Evolutionary conservation across 768 basidiomycete genomes (phyloP), one percentile per base, ranked within the genome.

Genomic region (Agaricus subrufescens): DNA sequence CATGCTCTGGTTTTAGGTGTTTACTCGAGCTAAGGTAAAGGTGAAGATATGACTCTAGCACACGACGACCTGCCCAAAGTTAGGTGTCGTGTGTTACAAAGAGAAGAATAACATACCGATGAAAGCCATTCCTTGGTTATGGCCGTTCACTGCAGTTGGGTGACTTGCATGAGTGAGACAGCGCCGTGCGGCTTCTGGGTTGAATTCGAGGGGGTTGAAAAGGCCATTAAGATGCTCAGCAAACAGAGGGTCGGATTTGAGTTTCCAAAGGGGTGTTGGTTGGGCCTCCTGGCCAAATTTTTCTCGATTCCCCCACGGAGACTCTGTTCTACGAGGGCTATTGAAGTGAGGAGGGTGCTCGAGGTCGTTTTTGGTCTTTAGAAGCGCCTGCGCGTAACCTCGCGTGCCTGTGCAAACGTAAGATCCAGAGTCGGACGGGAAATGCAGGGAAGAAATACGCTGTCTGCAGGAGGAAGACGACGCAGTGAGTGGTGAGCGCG

Each of bases 141-240:
- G 88, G 2, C 91, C 88, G 45, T 78, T 63, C 50, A 77, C 68
- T 29, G 89, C 86, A 53, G 81, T 74, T 46, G 75, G 80, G 69
- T 90, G 91, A 69, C 88, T 90, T 6, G 77, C 76, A 65, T 94
- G 91, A 2, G 91, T 94, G 60, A 93, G 72, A 59, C 90, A 77
- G 57, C 91, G 82, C 60, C 77, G 76, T 7, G 89, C 86, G 46
- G 91, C 74, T 60, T 88, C 86, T 4, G 76, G 74, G 11, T 87
- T 82, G 67, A 94, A 93, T 48, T 80, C 71, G 47, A 93, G 73
- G 12, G 85, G 80, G 3, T 79, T 69, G 61, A 90, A 91, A 51
- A 88, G 71, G 34, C 75, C 71, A 62, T 83, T 76, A 38, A 90
- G 74, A 67, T 92, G 86, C 34, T 78, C 71, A 27, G 77, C 67